Percentiles rank a stretch among this genome's conserved stretches.
Conservation (phyloP, 2,329 filamentous ascomycete genomes). For the Calonectria henricotiae region DNA sequence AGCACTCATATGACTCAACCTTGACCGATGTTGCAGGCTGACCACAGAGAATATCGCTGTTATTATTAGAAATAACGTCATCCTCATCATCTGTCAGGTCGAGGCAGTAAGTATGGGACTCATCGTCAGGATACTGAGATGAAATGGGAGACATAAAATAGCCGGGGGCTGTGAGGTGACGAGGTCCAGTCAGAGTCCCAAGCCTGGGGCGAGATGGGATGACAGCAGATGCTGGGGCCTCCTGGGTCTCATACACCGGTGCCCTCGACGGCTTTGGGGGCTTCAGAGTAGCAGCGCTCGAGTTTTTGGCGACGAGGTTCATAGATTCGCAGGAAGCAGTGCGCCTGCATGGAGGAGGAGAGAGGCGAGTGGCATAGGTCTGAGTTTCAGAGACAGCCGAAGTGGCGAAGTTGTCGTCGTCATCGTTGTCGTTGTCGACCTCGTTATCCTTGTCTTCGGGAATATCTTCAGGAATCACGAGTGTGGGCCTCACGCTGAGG, state of each 20-base stretch:
- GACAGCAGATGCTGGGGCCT: constrained; percentile 45
- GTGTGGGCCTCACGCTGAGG: constrained; percentile 53
- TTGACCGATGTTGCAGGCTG: constrained; percentile 44
- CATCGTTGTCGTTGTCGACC: constrained; percentile 71
- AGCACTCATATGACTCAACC: constrained; percentile 56
- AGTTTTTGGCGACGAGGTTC: constrained; percentile 45
- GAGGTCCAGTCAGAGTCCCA: constrained; percentile 49
- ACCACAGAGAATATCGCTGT: constrained; percentile 57
- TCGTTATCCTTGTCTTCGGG: constrained; percentile 51
- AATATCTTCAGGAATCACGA: constrained; percentile 59
- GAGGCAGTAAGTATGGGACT: constrained; percentile 63
- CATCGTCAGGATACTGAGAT: constrained; percentile 60
- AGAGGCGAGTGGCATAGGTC: constrained; percentile 65
- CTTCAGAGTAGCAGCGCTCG: constrained; percentile 50
- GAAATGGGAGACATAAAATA: constrained; percentile 57
- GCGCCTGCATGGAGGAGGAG: constrained; percentile 69
- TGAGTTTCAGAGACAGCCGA: constrained; percentile 65
- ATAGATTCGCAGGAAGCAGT: constrained; percentile 53
- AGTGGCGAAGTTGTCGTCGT: constrained; percentile 77
- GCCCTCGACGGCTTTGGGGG: constrained; percentile 43
- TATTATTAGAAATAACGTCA: constrained; percentile 58
- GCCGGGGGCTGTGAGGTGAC: constrained; percentile 53
- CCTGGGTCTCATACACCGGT: constrained; percentile 33
- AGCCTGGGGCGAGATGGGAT: constrained; percentile 46
- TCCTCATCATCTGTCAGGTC: constrained; percentile 65